Percentiles rank a stretch among this genome's conserved stretches.
Conservation (phyloP, 2,329 filamentous ascomycete species). For the Trichoderma sp. region DNA sequence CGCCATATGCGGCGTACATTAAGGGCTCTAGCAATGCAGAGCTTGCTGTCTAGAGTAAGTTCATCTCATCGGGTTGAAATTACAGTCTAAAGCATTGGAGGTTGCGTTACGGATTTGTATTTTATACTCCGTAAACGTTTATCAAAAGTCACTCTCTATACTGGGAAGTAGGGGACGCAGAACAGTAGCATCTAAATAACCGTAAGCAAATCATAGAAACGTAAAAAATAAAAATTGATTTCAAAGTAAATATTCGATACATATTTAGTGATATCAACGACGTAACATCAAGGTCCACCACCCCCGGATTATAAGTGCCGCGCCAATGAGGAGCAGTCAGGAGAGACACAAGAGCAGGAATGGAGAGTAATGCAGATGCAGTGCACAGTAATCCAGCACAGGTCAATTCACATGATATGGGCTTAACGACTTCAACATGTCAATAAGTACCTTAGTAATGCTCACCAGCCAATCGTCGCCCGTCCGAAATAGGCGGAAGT, state of each 20-base stretch:
- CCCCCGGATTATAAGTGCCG: background rate
- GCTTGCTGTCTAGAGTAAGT: conserved; percentile 8
- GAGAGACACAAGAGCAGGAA: background rate
- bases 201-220: no score
- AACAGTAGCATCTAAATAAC: no score
- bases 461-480: background rate
- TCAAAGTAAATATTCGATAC: no score
- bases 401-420: background rate
- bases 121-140: no score
- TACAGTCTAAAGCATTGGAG: background rate
- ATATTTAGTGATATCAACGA: background rate
- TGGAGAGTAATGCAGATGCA: background rate
- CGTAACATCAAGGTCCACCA: background rate
- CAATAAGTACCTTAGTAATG: background rate
- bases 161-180: no score
- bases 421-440: no score
- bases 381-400: background rate
- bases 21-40: conserved; percentile 21
- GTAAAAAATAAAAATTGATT: no score
- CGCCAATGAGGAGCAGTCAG: background rate
- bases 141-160: no score
- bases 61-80: background rate
- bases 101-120: no score
- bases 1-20: conserved; percentile 41
- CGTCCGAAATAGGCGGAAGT: background rate